Evolutionary conservation across 176 grass and related monocot genomes (phyloP).

Genomic region (Paspalum vaginatum): DNA sequence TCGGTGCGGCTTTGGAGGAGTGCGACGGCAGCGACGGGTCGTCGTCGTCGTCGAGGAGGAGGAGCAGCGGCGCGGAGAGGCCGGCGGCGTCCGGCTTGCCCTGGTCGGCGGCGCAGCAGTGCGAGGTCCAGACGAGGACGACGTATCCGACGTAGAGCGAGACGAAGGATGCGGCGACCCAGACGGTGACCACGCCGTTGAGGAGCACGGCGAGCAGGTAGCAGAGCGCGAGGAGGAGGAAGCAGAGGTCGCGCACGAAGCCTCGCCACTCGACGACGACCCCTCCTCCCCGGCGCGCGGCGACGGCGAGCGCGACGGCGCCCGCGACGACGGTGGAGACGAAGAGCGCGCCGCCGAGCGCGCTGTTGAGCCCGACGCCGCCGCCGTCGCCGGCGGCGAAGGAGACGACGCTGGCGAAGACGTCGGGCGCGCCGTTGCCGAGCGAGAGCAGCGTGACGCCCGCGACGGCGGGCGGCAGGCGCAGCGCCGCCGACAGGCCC

Average conservation of each 20-base stretch:
- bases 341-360: conserved; percentile 81
- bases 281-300: not conserved
- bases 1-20: conserved; percentile 10
- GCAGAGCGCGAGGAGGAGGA: conserved; percentile 73
- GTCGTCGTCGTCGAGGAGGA: conserved; percentile 9
- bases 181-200: conserved; percentile 62
- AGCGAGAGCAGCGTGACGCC: conserved; percentile 89
- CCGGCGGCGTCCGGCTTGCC: conserved; percentile 11
- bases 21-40: conserved; percentile 28
- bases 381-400: conserved; percentile 57
- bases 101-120: conserved; percentile 56
- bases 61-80: conserved; percentile 57
- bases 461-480: conserved; percentile 74
- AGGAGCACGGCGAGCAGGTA: conserved; percentile 61
- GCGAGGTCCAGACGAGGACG: conserved; percentile 69
- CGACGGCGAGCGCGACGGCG: conserved; percentile 55
- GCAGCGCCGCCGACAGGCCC: conserved; percentile 60
- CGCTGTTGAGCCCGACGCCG: conserved; percentile 70
- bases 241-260: conserved; percentile 81
- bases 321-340: conserved; percentile 85
- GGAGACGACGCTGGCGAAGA: conserved; percentile 81
- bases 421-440: conserved; percentile 86
- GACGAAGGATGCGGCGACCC: conserved; percentile 69
- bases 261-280: conserved; percentile 53
- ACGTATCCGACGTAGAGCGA: conserved; percentile 75